Percentiles rank a stretch among this genome's conserved stretches.
phyloP scores from a whole-genome alignment of 208 protist genomes.

The Acanthamoeba healyi region DNA sequence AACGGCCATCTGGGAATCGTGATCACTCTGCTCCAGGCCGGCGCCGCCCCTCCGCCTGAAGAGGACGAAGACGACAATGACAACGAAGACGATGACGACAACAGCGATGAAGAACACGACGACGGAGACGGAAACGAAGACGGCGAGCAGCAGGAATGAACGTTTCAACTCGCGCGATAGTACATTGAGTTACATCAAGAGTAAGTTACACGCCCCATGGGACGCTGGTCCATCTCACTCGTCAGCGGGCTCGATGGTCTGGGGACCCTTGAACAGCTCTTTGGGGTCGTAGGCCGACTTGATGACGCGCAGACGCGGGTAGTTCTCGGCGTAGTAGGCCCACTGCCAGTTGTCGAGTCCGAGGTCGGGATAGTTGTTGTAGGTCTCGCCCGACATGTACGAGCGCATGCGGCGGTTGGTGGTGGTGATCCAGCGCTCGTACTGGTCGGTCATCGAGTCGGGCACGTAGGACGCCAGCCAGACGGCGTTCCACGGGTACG shows the following conservation, averaged over 20 bases:
- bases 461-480: slow-evolving; percentile 51
- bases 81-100: not conserved
- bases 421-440: slow-evolving; percentile 67
- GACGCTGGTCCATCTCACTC: no score
- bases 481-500: slow-evolving; percentile 78
- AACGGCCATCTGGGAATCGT: not conserved
- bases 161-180: no score
- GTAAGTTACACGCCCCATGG: no score
- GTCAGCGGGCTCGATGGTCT: slow-evolving; percentile 67
- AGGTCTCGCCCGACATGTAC: slow-evolving; percentile 73
- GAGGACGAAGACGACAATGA: no score
- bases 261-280: slow-evolving; percentile 72
- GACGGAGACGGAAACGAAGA: not conserved
- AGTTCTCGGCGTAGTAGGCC: slow-evolving; percentile 77
- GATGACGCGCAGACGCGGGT: slow-evolving; percentile 64
- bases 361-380: slow-evolving; percentile 83
- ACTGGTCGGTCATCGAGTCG: slow-evolving; percentile 1
- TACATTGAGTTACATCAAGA: not conserved
- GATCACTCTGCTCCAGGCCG: not conserved
- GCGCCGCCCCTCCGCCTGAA: not conserved
- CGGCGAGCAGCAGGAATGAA: no score
- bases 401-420: slow-evolving; percentile 5
- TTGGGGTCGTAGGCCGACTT: slow-evolving; percentile 77
- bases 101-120: slow-evolving; percentile 14
- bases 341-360: slow-evolving; percentile 66